phyloP scores from a whole-genome alignment of 2,329 filamentous ascomycete species.

The Cladophialophora yegresii region DNA sequence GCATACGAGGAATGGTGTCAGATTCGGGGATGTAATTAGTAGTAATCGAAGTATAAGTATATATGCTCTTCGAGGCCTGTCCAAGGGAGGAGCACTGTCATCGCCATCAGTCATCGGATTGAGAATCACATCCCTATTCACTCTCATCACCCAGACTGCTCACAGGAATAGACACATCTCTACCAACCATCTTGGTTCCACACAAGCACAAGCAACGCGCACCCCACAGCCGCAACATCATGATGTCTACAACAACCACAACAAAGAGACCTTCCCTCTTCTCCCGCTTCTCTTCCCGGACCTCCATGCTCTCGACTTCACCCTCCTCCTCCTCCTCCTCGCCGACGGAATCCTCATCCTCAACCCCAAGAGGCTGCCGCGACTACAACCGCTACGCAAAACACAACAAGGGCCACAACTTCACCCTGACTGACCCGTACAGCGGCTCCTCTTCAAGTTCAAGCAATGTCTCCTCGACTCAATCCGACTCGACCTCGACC shows the following conservation, averaged over 20 bases:
- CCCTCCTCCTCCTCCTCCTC: not conserved
- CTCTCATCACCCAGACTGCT: not conserved
- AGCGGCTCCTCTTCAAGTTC: not conserved
- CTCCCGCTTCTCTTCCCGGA: constrained; percentile 14
- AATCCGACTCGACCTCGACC: not conserved
- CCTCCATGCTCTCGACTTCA: constrained; percentile 8
- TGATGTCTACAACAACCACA: constrained; percentile 13
- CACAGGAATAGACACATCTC: too few species aligned
- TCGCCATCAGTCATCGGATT: not conserved
- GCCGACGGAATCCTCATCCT: constrained; percentile 4
- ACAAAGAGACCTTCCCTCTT: constrained; percentile 10
- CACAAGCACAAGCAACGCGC: not conserved
- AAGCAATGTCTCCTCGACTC: not conserved
- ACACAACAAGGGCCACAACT: constrained; percentile 23
- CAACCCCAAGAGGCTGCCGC: constrained; percentile 2
- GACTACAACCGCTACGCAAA: constrained; percentile 19
- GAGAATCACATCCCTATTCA: not conserved
- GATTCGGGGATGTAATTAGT: not conserved
- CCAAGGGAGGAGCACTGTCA: not conserved
- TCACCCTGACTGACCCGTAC: constrained; percentile 19
- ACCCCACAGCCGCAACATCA: not conserved
- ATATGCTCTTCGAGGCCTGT: not conserved
- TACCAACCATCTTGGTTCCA: not conserved
- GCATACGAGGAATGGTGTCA: not conserved
- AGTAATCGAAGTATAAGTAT: constrained; percentile 14